phyloP scores from a whole-genome alignment of 129 eudicot genomes.

The Centrapalus pauciflorus region DNA sequence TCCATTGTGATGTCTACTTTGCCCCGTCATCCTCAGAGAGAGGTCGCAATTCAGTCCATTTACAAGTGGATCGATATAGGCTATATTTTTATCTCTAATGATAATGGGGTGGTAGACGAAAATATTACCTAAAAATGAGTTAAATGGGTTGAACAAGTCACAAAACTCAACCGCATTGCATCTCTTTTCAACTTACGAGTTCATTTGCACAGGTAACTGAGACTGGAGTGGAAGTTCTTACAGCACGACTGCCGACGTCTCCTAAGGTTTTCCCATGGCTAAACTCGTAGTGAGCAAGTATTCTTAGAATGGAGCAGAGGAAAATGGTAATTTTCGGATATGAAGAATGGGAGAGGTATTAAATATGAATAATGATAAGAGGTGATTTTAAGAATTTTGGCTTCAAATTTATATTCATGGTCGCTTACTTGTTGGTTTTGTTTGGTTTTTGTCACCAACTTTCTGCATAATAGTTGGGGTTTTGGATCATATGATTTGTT shows the following conservation, averaged over 20 bases:
- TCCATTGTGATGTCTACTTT: too few species aligned
- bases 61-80: too few species aligned
- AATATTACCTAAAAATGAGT: too few species aligned
- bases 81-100: too few species aligned
- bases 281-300: constrained; percentile 7
- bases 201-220: constrained; percentile 99
- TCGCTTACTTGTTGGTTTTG: constrained; percentile 10
- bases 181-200: too few species aligned
- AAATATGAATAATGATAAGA: constrained; percentile 20
- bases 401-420: background rate
- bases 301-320: background rate
- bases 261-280: constrained; percentile 91
- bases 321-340: constrained; percentile 15
- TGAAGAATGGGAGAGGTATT: constrained; percentile 9
- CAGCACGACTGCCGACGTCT: constrained; percentile 82
- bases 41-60: too few species aligned
- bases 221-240: constrained; percentile 93
- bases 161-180: too few species aligned
- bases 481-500: background rate
- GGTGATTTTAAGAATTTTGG: constrained; percentile 23
- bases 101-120: too few species aligned
- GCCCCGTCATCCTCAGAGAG: too few species aligned
- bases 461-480: background rate
- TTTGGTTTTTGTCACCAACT: background rate
- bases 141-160: too few species aligned